Evolutionary conservation across 2,329 filamentous ascomycete genomes (phyloP), one percentile per base, ranked within the genome.

Genomic region (Rosellinia necatrix): DNA sequence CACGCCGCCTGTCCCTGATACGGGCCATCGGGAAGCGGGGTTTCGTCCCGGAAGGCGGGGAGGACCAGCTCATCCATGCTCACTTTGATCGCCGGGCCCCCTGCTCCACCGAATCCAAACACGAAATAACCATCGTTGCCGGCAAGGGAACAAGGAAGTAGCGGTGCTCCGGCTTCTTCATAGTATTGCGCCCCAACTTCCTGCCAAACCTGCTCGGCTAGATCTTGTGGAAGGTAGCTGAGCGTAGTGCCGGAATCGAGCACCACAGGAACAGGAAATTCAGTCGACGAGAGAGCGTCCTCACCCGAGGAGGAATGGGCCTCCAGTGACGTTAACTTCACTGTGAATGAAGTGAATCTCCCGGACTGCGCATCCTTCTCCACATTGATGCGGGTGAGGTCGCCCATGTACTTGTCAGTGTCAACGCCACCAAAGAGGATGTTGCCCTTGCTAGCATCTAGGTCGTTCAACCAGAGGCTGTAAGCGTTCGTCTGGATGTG

Each of bases 391-490:
- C 79, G 82, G 41, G 79, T 78, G 27, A 92, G 77, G 2, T 81
- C 71, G 43, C 89, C 89, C 0, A 77, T 70, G 72, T 85, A 94
- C 69, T 92, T 92, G 56, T 80, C 82, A 0, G 84, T 89, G 69
- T 93, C 89, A 56, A 92, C 84, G n/a, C 89, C 90, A 34, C 90
- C 90, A 63, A 93, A 94, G 1, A 93, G 76, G 57, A 93, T 87
- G 63, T 77, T 87, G 30, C 90, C 90, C 1, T 81, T 86, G 57
- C 79, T 85, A 0, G 88, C 73, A 55, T 77, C 77, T 8, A 82
- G 70, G 50, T 84, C 81, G 62, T 84, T 84, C 51, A 84, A 75
- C 86, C 87, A 91, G 19, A 92, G 72, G 56, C 87, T 90, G 72
- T 90, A 91, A 2, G 88, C 87, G 35, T 84, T 81, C 9, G 81